Conservation (phyloP, 139 green algal genomes). For the Chlorella sp. region DNA sequence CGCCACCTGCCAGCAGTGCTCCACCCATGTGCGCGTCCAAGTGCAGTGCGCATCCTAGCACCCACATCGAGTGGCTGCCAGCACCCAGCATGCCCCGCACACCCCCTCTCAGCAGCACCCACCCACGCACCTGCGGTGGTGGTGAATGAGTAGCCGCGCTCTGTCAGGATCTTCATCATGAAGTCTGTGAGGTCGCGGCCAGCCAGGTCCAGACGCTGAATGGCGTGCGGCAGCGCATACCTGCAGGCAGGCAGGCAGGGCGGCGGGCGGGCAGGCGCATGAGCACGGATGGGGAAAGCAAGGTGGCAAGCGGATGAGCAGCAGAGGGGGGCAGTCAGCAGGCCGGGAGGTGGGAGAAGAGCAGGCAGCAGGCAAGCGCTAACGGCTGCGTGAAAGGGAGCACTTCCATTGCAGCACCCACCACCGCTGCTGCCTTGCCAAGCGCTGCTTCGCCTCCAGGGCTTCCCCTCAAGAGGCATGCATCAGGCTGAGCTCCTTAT, state of each 20-base stretch:
- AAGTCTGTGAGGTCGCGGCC: constrained; percentile 97
- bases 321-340: no score
- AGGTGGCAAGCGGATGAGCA: neutral
- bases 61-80: no score
- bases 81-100: neutral
- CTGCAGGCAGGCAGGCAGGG: neutral
- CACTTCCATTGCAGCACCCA: neutral
- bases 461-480: no score
- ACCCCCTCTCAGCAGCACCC: neutral
- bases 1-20: no score
- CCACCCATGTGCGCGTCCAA: no score
- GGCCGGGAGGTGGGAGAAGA: no score
- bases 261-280: neutral
- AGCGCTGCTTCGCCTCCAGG: no score
- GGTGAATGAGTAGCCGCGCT: constrained; percentile 98
- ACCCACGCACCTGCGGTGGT: constrained; percentile 77
- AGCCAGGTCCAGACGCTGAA: constrained; percentile 95
- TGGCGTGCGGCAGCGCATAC: constrained; percentile 97
- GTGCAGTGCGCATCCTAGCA: no score
- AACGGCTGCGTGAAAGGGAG: no score
- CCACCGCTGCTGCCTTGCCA: no score
- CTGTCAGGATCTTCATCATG: constrained; percentile 92
- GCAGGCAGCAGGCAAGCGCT: no score
- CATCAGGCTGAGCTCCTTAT: no score
- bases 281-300: neutral